phyloP scores from a whole-genome alignment of 2,329 filamentous ascomycete genomes.

The Microthyrium microscopicum region DNA sequence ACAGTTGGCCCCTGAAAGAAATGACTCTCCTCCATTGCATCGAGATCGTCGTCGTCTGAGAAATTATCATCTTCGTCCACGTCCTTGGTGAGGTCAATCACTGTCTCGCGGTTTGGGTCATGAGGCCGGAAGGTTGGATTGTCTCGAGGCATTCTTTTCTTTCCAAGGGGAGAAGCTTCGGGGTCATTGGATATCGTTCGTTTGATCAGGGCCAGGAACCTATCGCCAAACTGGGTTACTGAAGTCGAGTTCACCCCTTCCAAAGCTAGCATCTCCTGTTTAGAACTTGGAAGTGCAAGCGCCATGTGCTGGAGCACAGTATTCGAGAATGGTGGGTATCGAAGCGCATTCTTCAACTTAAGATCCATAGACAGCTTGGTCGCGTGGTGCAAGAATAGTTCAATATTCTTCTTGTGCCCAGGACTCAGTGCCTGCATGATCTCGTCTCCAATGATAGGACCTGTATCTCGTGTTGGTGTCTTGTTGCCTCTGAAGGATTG shows the following conservation, averaged over 20 bases:
- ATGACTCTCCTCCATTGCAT: no score
- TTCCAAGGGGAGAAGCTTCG: no score
- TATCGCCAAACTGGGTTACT: conserved; percentile 43
- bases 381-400: conserved; percentile 47
- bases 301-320: conserved; percentile 57
- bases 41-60: no score
- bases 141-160: no score
- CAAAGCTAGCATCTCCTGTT: conserved; percentile 47
- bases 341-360: conserved; percentile 40
- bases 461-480: conserved; percentile 27
- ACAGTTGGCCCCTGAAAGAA: no score
- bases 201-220: no score
- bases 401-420: conserved; percentile 46
- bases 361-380: conserved; percentile 43
- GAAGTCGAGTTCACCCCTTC: conserved; percentile 45
- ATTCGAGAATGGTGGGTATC: conserved; percentile 48
- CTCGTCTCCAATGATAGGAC: conserved; percentile 42
- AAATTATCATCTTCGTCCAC: no score
- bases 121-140: no score
- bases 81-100: no score
- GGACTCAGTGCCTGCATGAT: conserved; percentile 38
- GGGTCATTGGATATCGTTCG: no score
- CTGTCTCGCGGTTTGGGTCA: no score
- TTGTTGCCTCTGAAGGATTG: conserved; percentile 13
- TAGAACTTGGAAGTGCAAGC: conserved; percentile 45